phyloP scores from a whole-genome alignment of 768 basidiomycete genomes.

The Phanerochaete carnosa region DNA sequence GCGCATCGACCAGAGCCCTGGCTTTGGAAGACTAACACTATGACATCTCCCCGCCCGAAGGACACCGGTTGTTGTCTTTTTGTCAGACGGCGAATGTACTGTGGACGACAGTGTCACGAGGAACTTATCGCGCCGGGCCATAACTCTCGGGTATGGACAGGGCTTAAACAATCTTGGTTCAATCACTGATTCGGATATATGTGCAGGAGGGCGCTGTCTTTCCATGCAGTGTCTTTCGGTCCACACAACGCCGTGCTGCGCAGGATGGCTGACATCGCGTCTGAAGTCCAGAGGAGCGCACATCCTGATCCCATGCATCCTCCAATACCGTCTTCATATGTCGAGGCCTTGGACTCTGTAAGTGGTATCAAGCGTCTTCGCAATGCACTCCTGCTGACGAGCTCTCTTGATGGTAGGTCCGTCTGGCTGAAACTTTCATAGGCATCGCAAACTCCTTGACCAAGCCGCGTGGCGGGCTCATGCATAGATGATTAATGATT shows the following conservation, averaged over 20 bases:
- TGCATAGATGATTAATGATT: conserved; percentile 31
- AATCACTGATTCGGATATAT: not conserved
- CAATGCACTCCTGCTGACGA: not conserved
- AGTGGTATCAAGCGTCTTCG: not conserved
- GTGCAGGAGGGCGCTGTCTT: conserved; percentile 49
- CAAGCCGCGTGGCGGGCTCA: conserved; percentile 52
- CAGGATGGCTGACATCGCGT: conserved; percentile 52
- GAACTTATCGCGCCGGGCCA: conserved; percentile 38
- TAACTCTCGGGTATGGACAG: conserved; percentile 39
- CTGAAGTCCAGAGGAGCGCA: conserved; percentile 41
- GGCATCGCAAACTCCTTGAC: conserved; percentile 54
- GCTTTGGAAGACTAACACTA: too few species aligned
- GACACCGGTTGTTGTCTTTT: conserved; percentile 50
- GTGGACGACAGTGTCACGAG: conserved; percentile 36
- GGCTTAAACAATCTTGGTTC: not conserved
- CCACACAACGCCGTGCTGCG: conserved; percentile 31
- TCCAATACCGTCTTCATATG: conserved; percentile 42
- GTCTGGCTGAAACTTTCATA: conserved; percentile 55
- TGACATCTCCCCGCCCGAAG: conserved; percentile 20
- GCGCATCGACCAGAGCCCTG: too few species aligned
- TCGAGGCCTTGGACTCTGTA: conserved; percentile 50
- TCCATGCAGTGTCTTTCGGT: conserved; percentile 60
- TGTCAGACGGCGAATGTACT: conserved; percentile 51
- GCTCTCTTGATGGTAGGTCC: conserved; percentile 33
- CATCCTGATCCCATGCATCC: conserved; percentile 38